A percentile compares a stretch with the other conserved stretches of the same genome.
Conservation (phyloP, 1,284 basidiomycete species). For the Fistulinella cinereoalba region DNA sequence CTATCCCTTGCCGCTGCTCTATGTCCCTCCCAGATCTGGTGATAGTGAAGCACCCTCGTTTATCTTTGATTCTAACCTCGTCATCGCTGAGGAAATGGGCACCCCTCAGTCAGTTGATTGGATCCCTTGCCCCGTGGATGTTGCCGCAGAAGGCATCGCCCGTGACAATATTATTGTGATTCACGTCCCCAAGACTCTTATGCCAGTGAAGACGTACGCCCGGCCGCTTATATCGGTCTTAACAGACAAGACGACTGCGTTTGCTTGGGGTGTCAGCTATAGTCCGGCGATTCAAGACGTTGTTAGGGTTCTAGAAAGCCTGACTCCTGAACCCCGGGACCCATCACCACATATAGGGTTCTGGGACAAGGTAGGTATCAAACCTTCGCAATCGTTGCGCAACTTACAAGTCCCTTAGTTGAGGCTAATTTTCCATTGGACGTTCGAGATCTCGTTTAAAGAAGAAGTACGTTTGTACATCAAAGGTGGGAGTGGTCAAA, state of each 20-base stretch:
- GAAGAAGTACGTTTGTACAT: conserved; percentile 79
- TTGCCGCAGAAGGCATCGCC: conserved; percentile 48
- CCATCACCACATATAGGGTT: conserved; percentile 88
- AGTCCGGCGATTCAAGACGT: conserved; percentile 86
- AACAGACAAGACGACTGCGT: conserved; percentile 66
- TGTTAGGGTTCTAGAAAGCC: conserved; percentile 78
- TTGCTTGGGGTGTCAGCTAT: conserved; percentile 92
- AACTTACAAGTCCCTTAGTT: conserved; percentile 47
- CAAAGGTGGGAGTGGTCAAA: conserved; percentile 59
- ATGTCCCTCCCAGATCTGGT: conserved; percentile 50
- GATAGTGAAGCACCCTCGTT: conserved; percentile 43
- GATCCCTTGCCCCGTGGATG: conserved; percentile 65
- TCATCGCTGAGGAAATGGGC: conserved; percentile 90
- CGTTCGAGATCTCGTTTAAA: conserved; percentile 66
- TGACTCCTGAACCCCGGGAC: conserved; percentile 82
- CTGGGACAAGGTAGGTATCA: conserved; percentile 77
- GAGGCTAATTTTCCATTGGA: conserved; percentile 84
- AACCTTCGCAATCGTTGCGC: not conserved
- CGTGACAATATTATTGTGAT: conserved; percentile 61
- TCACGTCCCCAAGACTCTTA: conserved; percentile 85
- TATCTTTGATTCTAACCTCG: conserved; percentile 76
- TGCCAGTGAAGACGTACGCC: conserved; percentile 94
- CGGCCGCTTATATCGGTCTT: conserved; percentile 69
- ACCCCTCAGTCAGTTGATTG: conserved; percentile 69
- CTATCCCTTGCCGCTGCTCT: conserved; percentile 69